These are phyloP conservation scores for Nicotiana paniculata DNA, from an alignment of 257 asterid species.

Conservation along the genomic window DNA sequence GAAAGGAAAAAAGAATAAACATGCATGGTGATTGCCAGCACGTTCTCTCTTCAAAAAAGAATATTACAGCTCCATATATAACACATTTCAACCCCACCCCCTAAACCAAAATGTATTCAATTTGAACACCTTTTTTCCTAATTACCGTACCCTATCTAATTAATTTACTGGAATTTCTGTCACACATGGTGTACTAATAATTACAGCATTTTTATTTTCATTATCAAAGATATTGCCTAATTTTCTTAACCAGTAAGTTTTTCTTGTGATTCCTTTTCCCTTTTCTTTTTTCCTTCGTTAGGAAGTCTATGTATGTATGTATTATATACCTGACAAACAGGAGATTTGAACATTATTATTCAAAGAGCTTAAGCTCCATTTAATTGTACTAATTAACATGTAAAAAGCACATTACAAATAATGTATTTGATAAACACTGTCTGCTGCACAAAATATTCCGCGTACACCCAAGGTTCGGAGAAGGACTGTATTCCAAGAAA, in stretches of 20 bases:
- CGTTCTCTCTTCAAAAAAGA: slow-evolving; percentile 2
- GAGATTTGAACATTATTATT: background rate
- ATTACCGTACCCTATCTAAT: background rate
- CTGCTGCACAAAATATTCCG: no score
- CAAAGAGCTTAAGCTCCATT: no score
- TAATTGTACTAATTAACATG: no score
- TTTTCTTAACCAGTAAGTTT: background rate
- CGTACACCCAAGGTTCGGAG: no score
- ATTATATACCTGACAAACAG: background rate
- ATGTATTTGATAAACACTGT: no score
- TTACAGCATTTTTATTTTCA: background rate
- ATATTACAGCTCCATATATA: background rate
- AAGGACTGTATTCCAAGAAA: no score
- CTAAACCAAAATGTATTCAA: background rate
- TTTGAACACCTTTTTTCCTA: background rate
- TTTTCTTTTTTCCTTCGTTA: background rate
- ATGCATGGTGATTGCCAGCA: background rate
- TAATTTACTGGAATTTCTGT: background rate
- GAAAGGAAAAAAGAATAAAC: background rate
- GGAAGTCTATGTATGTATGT: background rate
- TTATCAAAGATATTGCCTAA: background rate
- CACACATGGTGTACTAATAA: background rate
- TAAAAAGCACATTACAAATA: no score
- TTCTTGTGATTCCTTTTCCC: background rate
- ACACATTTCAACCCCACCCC: background rate